Conservation (phyloP, 2,329 filamentous ascomycete genomes). For the Xylaria sp. region DNA sequence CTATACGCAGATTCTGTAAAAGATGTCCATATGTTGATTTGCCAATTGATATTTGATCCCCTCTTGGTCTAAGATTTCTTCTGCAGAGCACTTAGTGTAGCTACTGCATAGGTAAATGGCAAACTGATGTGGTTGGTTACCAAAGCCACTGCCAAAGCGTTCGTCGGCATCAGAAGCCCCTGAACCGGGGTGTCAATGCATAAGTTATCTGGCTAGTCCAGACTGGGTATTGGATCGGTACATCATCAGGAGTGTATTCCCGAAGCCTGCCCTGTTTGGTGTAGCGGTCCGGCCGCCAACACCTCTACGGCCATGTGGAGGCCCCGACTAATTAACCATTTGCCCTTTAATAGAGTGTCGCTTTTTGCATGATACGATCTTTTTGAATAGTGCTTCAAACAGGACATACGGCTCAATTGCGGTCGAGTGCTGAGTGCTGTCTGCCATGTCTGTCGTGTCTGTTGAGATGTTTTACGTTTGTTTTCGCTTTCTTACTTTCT, state of each 20-base stretch:
- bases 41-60: slow-evolving; percentile 2
- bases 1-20: not conserved
- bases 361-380: not conserved
- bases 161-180: slow-evolving; percentile 28
- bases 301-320: slow-evolving; percentile 11
- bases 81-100: not conserved
- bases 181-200: slow-evolving; percentile 21
- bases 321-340: slow-evolving; percentile 4
- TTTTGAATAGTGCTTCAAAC: not conserved
- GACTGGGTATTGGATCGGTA: slow-evolving; percentile 10
- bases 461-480: not conserved
- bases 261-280: slow-evolving; percentile 32
- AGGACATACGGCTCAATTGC: not conserved
- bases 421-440: too few species aligned
- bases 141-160: slow-evolving; percentile 16
- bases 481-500: not conserved
- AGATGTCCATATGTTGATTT: slow-evolving; percentile 1
- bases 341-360: not conserved
- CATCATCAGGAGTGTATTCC: slow-evolving; percentile 29
- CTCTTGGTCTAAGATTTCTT: not conserved
- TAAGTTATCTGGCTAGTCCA: slow-evolving; percentile 11
- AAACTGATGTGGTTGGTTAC: slow-evolving; percentile 24
- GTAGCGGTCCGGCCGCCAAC: slow-evolving; percentile 16
- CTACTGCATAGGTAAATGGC: not conserved
- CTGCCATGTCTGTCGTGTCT: not conserved